Evolutionary conservation across 192 early-diverging fungal genomes (phyloP).

Genomic region (Backusella macrospora): DNA sequence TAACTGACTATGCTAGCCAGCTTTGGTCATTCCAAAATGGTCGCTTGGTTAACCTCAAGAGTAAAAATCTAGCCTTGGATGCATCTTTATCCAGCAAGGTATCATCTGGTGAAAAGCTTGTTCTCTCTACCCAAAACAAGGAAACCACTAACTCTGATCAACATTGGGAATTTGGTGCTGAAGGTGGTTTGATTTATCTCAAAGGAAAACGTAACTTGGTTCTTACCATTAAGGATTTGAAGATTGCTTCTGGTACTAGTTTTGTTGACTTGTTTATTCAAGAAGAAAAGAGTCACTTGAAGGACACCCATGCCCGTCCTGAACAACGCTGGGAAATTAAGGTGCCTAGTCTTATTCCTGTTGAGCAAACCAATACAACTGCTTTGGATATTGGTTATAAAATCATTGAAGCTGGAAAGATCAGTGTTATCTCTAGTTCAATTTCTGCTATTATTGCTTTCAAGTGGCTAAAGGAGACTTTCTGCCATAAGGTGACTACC

Average conservation of each 20-base stretch:
- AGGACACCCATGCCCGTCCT: slow-evolving; percentile 11
- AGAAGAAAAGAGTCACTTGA: slow-evolving; percentile 15
- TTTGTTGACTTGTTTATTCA: slow-evolving; percentile 20
- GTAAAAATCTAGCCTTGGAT: slow-evolving; percentile 26
- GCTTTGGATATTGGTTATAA: slow-evolving; percentile 9
- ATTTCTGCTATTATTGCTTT: slow-evolving; percentile 31
- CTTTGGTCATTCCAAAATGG: slow-evolving; percentile 34
- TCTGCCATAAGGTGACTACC: slow-evolving; percentile 13
- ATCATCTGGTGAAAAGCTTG: slow-evolving; percentile 27
- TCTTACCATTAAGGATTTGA: slow-evolving; percentile 27
- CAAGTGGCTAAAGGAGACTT: slow-evolving; percentile 32
- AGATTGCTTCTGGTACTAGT: not conserved
- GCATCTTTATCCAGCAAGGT: not conserved
- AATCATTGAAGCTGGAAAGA: slow-evolving; percentile 24
- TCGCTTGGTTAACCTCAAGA: slow-evolving; percentile 32
- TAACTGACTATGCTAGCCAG: slow-evolving; percentile 35
- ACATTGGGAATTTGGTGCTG: slow-evolving; percentile 26
- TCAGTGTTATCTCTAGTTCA: slow-evolving; percentile 21
- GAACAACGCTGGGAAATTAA: slow-evolving; percentile 34
- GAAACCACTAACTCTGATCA: slow-evolving; percentile 13
- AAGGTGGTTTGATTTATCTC: slow-evolving; percentile 21
- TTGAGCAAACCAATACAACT: not conserved
- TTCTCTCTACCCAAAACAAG: not conserved
- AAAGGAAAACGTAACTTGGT: slow-evolving; percentile 17
- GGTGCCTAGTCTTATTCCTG: slow-evolving; percentile 23